phyloP scores from a whole-genome alignment of 164 flowering plant genomes.

The Litsea cubeba region DNA sequence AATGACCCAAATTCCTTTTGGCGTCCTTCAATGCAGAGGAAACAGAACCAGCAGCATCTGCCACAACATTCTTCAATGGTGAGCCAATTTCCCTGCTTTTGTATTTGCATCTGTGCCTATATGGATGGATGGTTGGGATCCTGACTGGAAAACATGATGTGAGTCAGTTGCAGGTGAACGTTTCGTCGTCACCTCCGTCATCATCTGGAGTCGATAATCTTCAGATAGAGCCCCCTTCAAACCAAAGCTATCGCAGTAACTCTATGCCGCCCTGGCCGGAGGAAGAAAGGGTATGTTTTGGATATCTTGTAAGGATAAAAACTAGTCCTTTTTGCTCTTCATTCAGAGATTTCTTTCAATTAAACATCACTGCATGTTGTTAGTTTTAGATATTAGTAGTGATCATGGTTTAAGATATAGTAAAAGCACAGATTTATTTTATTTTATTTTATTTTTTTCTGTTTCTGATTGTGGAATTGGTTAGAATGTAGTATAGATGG shows the following conservation, averaged over 20 bases:
- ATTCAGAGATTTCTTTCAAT: neutral
- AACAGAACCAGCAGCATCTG: conserved; percentile 26
- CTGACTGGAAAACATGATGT: neutral
- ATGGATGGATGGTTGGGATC: neutral
- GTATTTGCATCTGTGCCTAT: neutral
- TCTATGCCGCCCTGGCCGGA: conserved; percentile 33
- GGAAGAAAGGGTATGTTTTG: conserved; percentile 55
- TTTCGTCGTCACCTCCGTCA: conserved; percentile 36
- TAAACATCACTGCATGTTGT: no score
- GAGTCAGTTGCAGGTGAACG: conserved; percentile 43
- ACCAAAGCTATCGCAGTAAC: conserved; percentile 66
- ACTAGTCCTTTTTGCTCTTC: neutral
- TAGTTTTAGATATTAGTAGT: neutral
- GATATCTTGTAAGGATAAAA: neutral
- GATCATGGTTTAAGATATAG: neutral
- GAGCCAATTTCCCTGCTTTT: conserved; percentile 3
- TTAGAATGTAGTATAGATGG: conserved; percentile 43
- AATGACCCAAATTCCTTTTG: conserved; percentile 27
- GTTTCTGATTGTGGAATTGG: conserved; percentile 25
- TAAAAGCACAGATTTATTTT: neutral
- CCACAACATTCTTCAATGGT: conserved; percentile 36
- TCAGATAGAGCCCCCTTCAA: conserved; percentile 97
- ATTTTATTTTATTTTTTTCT: neutral
- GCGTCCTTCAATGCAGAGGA: conserved; percentile 28
- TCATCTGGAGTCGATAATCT: conserved; percentile 38